Conservation (phyloP, 768 basidiomycete genomes). For the Guyanaporus albipodus region DNA sequence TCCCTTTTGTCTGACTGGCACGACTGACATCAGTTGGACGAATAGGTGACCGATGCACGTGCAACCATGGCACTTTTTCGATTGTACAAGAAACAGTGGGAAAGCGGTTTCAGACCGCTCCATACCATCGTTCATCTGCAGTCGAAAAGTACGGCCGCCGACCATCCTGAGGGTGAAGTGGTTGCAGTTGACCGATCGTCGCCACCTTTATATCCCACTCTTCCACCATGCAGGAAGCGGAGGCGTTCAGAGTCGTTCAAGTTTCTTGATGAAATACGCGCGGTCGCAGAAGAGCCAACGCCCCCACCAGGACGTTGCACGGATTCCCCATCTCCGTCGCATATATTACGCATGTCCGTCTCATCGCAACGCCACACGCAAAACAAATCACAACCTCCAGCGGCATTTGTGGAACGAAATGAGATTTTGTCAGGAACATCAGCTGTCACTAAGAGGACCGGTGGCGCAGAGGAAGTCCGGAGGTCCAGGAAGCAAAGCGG, state of each 20-base stretch:
- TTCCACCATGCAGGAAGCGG: slow-evolving; percentile 9
- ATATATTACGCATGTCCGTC: neutral
- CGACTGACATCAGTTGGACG: neutral
- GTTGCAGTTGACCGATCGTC: neutral
- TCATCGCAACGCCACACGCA: neutral
- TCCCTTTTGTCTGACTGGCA: neutral
- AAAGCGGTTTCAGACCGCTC: slow-evolving; percentile 39
- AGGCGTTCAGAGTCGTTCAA: slow-evolving; percentile 5
- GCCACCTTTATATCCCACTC: neutral
- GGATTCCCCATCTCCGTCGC: neutral
- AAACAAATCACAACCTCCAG: neutral
- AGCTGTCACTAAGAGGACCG: slow-evolving; percentile 39
- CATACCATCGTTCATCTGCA: neutral
- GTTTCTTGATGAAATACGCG: neutral
- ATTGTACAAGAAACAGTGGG: slow-evolving; percentile 80
- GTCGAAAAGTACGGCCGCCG: neutral
- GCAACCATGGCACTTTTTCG: slow-evolving; percentile 95
- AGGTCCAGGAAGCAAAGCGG: neutral
- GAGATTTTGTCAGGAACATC: slow-evolving; percentile 63
- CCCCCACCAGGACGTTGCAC: too few relatives aligned
- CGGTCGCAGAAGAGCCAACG: too few relatives aligned
- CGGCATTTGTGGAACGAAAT: slow-evolving; percentile 32
- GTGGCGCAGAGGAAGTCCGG: slow-evolving; percentile 9
- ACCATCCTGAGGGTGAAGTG: neutral
- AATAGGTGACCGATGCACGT: slow-evolving; percentile 85